phyloP scores from a whole-genome alignment of 2,329 filamentous ascomycete genomes.

The Sporothrix brasiliensis region DNA sequence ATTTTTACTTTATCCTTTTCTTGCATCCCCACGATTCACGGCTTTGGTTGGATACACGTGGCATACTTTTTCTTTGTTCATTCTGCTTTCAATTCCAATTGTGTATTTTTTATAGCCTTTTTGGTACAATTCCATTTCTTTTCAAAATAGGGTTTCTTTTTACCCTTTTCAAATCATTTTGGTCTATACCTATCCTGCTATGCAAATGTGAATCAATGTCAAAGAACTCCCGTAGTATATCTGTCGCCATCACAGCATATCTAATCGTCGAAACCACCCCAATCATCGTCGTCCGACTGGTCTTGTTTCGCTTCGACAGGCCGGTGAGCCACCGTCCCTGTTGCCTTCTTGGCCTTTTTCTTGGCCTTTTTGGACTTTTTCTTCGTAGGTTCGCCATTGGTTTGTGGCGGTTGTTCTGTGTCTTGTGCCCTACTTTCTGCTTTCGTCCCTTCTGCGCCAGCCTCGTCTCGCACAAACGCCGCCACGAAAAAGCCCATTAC shows the following conservation, averaged over 20 bases:
- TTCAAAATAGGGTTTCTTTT: not conserved
- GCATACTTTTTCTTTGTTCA: not conserved
- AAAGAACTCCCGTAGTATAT: not conserved
- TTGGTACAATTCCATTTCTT: conserved; percentile 8
- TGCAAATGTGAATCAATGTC: conserved; percentile 6
- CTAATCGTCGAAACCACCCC: conserved; percentile 37
- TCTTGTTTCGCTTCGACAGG: not conserved
- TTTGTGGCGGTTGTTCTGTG: not conserved
- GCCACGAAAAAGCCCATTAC: conserved; percentile 96
- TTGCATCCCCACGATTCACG: not conserved
- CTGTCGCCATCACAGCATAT: not conserved
- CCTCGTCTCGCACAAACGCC: conserved; percentile 69
- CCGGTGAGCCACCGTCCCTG: not conserved
- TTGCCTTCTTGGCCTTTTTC: conserved; percentile 4
- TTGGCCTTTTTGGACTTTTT: conserved; percentile 24
- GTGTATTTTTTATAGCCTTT: not conserved
- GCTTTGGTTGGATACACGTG: conserved; percentile 12
- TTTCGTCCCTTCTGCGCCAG: not conserved
- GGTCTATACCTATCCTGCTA: conserved; percentile 19
- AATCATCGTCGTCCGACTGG: conserved; percentile 20
- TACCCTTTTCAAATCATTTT: not conserved
- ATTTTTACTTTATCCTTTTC: not conserved
- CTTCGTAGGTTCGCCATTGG: not conserved
- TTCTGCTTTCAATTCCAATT: not conserved
- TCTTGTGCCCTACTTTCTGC: not conserved